Evolutionary conservation across 805 yeast genomes (phyloP).

Genomic region (Ogataea henricii): DNA sequence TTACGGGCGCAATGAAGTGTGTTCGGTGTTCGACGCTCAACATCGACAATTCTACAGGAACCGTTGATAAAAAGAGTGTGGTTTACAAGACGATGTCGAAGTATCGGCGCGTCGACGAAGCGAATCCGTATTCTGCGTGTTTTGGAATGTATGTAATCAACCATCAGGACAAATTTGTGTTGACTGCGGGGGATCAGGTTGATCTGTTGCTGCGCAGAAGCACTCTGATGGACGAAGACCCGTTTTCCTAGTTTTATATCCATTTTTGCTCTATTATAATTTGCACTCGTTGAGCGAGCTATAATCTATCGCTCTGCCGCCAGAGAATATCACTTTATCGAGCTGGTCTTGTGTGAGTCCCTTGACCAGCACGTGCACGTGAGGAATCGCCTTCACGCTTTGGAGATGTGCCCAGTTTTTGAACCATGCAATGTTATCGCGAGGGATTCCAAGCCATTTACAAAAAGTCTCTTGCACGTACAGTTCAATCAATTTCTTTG

Average conservation of each 20-base stretch:
- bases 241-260: slow-evolving; percentile 15
- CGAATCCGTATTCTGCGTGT: slow-evolving; percentile 25
- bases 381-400: slow-evolving; percentile 66
- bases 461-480: slow-evolving; percentile 53
- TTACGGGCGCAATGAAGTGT: slow-evolving; percentile 31
- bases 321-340: slow-evolving; percentile 19
- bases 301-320: slow-evolving; percentile 25
- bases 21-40: slow-evolving; percentile 34
- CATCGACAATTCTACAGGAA: slow-evolving; percentile 25
- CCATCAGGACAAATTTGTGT: slow-evolving; percentile 21
- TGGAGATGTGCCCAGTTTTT: slow-evolving; percentile 71
- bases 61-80: slow-evolving; percentile 23
- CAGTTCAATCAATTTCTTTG: slow-evolving; percentile 44
- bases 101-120: slow-evolving; percentile 34
- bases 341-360: slow-evolving; percentile 37
- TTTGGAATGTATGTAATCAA: slow-evolving; percentile 34
- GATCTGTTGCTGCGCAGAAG: slow-evolving; percentile 24
- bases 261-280: slow-evolving; percentile 6
- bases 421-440: slow-evolving; percentile 59
- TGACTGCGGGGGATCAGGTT: slow-evolving; percentile 29
- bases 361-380: slow-evolving; percentile 63
- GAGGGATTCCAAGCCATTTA: slow-evolving; percentile 41
- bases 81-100: slow-evolving; percentile 29
- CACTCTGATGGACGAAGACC: slow-evolving; percentile 20
- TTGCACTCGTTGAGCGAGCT: slow-evolving; percentile 7